Evolutionary conservation across 2,329 filamentous ascomycete genomes (phyloP).

Genomic region (Purpureocillium takamizusanense): DNA sequence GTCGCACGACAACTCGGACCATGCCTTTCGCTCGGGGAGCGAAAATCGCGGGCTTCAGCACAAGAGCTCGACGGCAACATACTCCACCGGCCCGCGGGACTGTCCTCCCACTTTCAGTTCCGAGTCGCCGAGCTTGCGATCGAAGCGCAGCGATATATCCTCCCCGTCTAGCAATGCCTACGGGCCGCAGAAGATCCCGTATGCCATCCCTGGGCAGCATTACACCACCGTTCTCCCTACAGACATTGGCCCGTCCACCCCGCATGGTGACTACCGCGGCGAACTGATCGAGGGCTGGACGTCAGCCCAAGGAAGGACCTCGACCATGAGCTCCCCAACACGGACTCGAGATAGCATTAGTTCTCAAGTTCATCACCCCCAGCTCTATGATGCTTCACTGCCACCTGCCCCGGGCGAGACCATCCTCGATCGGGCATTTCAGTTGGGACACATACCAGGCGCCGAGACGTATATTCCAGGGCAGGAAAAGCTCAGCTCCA

Average conservation of each 20-base stretch:
- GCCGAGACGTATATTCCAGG: conserved; percentile 44
- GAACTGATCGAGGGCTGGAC: conserved; percentile 55
- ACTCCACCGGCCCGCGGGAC: conserved; percentile 37
- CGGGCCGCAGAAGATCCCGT: conserved; percentile 27
- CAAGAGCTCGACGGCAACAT: conserved; percentile 39
- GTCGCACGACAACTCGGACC: conserved; percentile 31
- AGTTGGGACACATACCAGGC: conserved; percentile 53
- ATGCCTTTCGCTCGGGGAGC: conserved; percentile 34
- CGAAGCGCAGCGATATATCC: conserved; percentile 54
- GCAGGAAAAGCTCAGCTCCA: conserved; percentile 54
- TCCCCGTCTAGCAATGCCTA: conserved; percentile 43
- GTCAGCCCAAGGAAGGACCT: conserved; percentile 48
- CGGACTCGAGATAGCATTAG: conserved; percentile 45
- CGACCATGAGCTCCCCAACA: conserved; percentile 47
- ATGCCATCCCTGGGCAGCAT: conserved; percentile 31
- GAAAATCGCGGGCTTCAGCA: conserved; percentile 32
- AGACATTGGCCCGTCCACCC: conserved; percentile 48
- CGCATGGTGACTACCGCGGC: conserved; percentile 42
- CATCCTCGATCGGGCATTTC: conserved; percentile 58
- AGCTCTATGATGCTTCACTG: conserved; percentile 34
- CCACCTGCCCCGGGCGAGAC: conserved; percentile 51
- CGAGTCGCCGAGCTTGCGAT: conserved; percentile 51
- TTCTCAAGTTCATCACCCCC: conserved; percentile 33
- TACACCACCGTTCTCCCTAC: conserved; percentile 43
- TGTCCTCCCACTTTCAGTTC: conserved; percentile 44